Evolutionary conservation across 768 basidiomycete genomes (phyloP).

Genomic region (Collybia sp.): DNA sequence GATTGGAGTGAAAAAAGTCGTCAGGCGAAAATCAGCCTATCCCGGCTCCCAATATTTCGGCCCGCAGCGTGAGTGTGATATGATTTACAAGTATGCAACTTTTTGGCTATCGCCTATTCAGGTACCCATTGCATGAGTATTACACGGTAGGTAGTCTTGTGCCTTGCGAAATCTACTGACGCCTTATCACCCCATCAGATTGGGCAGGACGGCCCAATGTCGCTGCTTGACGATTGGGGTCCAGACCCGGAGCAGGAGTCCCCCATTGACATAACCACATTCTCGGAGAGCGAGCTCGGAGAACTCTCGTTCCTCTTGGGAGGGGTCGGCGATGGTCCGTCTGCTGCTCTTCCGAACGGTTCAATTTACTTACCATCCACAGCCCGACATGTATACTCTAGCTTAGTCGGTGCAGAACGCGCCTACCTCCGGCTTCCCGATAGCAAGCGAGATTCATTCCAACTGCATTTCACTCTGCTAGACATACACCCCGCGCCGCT

Average conservation of each 20-base stretch:
- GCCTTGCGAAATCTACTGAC: too few species aligned
- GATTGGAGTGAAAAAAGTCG: too few species aligned
- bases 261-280: constrained; percentile 12
- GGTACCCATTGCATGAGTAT: too few species aligned
- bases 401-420: constrained; percentile 16
- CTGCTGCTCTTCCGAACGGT: neutral
- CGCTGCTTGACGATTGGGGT: constrained; percentile 21
- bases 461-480: constrained; percentile 16
- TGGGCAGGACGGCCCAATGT: constrained; percentile 20
- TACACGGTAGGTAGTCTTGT: too few species aligned
- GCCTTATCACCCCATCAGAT: constrained; percentile 5
- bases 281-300: constrained; percentile 10
- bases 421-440: constrained; percentile 11
- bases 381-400: constrained; percentile 20
- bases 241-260: constrained; percentile 6
- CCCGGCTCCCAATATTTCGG: too few species aligned
- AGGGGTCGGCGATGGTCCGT: constrained; percentile 20
- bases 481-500: constrained; percentile 19
- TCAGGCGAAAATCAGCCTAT: too few species aligned
- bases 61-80: too few species aligned
- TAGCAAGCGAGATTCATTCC: constrained; percentile 10
- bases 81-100: too few species aligned
- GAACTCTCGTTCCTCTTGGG: constrained; percentile 20
- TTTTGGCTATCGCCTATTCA: too few species aligned
- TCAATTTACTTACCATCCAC: neutral